Percentiles rank a stretch among this genome's conserved stretches.
phyloP scores from a whole-genome alignment of 768 basidiomycete genomes.

The Amylocystis lapponica region DNA sequence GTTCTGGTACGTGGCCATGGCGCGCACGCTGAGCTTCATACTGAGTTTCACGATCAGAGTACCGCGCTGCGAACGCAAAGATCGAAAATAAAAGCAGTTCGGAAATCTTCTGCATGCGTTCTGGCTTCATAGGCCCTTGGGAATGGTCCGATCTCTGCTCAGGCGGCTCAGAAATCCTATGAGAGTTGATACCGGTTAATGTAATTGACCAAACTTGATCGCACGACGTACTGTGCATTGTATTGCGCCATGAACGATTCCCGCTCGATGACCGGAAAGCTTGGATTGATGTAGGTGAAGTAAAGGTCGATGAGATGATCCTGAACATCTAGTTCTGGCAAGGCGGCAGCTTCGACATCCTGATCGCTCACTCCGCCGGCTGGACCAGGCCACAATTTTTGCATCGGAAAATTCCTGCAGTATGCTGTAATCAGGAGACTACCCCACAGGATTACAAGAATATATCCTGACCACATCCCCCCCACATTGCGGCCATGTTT shows the following conservation, averaged over 20 bases:
- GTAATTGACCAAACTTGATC: background rate
- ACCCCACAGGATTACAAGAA: too few species aligned
- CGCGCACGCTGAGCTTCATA: background rate
- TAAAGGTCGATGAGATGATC: conserved; percentile 68
- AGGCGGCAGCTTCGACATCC: conserved; percentile 19
- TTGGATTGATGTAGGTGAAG: conserved; percentile 78
- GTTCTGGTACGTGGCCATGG: conserved; percentile 36
- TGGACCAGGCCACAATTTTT: conserved; percentile 61
- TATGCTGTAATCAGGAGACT: background rate
- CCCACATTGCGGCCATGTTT: conserved; percentile 60
- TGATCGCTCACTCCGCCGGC: conserved; percentile 29
- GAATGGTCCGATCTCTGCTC: background rate
- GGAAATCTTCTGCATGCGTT: conserved; percentile 53
- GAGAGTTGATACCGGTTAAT: background rate
- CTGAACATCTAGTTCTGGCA: conserved; percentile 65
- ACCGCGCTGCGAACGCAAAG: conserved; percentile 76
- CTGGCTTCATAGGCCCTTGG: conserved; percentile 26
- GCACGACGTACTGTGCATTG: conserved; percentile 17
- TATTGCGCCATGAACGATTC: conserved; percentile 60
- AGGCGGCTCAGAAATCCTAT: background rate
- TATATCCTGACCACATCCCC: conserved; percentile 19
- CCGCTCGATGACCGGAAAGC: conserved; percentile 74
- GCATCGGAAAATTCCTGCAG: conserved; percentile 48
- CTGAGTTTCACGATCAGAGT: conserved; percentile 42
- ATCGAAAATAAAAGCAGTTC: conserved; percentile 72